Evolutionary conservation across 805 yeast species (phyloP).

Genomic region (Candida taoyuanica): DNA sequence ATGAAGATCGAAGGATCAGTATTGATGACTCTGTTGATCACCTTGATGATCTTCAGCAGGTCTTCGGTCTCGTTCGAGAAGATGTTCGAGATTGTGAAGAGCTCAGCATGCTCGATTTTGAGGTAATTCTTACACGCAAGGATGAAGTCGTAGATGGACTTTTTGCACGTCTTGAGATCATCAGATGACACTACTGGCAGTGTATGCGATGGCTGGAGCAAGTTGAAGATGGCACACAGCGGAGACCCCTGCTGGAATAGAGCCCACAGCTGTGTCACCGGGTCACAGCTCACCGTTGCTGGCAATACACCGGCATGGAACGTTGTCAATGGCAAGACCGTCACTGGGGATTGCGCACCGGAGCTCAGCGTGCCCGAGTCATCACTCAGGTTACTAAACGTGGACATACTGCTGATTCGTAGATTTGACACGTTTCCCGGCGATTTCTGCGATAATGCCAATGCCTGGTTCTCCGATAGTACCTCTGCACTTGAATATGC

Average conservation of each 20-base stretch:
- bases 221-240: constrained; percentile 77
- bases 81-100: constrained; percentile 87
- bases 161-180: constrained; percentile 80
- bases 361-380: constrained; percentile 28
- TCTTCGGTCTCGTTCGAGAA: constrained; percentile 79
- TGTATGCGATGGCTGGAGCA: constrained; percentile 54
- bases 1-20: constrained; percentile 42
- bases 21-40: constrained; percentile 62
- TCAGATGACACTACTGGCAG: constrained; percentile 66
- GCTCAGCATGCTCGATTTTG: constrained; percentile 69
- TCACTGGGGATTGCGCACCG: constrained; percentile 22
- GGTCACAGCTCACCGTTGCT: constrained; percentile 73
- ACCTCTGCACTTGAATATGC: constrained; percentile 66
- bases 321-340: constrained; percentile 36
- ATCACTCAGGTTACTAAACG: constrained; percentile 30
- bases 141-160: constrained; percentile 84
- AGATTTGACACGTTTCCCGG: constrained; percentile 16
- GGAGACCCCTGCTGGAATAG: constrained; percentile 92
- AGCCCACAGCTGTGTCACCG: constrained; percentile 87
- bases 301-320: constrained; percentile 77
- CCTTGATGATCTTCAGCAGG: constrained; percentile 66
- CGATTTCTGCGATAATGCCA: constrained; percentile 35
- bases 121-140: constrained; percentile 78
- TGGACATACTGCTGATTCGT: constrained; percentile 34
- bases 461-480: constrained; percentile 69